Conservation (phyloP, 2,329 filamentous ascomycete genomes). For the Claviceps purpurea region DNA sequence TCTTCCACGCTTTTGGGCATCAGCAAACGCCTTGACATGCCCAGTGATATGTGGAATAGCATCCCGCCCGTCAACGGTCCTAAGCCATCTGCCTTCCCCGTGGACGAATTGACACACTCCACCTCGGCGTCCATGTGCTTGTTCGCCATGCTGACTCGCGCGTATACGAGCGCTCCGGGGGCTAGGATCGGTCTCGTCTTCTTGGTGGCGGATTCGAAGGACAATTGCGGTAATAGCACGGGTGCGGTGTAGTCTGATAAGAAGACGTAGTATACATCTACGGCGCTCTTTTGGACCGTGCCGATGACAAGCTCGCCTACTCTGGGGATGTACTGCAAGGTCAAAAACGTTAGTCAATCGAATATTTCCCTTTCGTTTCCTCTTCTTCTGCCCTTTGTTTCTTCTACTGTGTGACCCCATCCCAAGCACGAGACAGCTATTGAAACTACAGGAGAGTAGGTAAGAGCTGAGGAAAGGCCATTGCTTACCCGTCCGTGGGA, state of each 20-base stretch:
- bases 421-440: too few species aligned
- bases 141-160: constrained; percentile 64
- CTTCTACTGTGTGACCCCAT: too few species aligned
- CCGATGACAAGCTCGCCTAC: constrained; percentile 82
- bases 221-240: constrained; percentile 68
- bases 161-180: constrained; percentile 72
- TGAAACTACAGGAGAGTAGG: background rate
- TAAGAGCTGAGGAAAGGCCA: background rate
- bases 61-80: constrained; percentile 77
- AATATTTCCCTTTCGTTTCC: too few species aligned
- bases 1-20: constrained; percentile 46
- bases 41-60: constrained; percentile 67
- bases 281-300: constrained; percentile 61
- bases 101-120: constrained; percentile 75
- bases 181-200: constrained; percentile 76
- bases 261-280: constrained; percentile 68
- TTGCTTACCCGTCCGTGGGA: constrained; percentile 51
- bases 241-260: constrained; percentile 52
- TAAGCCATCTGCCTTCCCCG: constrained; percentile 78
- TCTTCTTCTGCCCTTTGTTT: background rate
- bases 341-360: background rate
- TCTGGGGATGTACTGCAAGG: constrained; percentile 57
- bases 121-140: constrained; percentile 81
- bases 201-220: constrained; percentile 87
- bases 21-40: constrained; percentile 70